These are phyloP conservation scores for Tetradesmus obliquus DNA, from an alignment of 139 green algal species.

Conservation along the genomic window DNA sequence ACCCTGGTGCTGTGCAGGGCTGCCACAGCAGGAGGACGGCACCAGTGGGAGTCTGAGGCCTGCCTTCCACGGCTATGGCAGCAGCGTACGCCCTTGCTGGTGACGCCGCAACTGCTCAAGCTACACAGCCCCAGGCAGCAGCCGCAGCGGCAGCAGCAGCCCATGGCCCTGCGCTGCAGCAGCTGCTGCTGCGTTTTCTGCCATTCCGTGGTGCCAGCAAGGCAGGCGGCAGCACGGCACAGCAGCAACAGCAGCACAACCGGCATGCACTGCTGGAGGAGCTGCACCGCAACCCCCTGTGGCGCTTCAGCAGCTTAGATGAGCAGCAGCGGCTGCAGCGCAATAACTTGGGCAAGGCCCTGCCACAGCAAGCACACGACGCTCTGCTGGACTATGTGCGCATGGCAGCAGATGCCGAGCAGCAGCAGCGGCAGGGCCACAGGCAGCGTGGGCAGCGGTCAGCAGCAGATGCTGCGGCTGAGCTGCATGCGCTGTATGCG, in stretches of 20 bases:
- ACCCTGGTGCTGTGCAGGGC: background rate
- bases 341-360: no score
- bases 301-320: slow-evolving; percentile 21
- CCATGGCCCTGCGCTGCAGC: background rate
- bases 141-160: background rate
- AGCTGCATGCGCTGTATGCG: slow-evolving; percentile 34
- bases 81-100: background rate
- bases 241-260: background rate
- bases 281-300: slow-evolving; percentile 37
- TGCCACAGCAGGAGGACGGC: background rate
- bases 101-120: background rate
- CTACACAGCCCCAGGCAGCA: background rate
- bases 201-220: background rate
- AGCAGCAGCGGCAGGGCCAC: background rate
- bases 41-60: background rate
- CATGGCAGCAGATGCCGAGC: slow-evolving; percentile 26
- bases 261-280: background rate
- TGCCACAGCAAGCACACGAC: background rate
- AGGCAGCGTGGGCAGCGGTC: background rate
- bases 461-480: background rate
- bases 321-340: background rate
- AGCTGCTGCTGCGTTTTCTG: slow-evolving; percentile 31
- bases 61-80: background rate
- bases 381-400: slow-evolving; percentile 23
- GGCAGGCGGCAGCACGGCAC: background rate